A percentile compares a stretch with the other conserved stretches of the same genome.
Evolutionary conservation across 2,329 filamentous ascomycete genomes (phyloP).

Genomic region (Ceratocystiopsis minuta): DNA sequence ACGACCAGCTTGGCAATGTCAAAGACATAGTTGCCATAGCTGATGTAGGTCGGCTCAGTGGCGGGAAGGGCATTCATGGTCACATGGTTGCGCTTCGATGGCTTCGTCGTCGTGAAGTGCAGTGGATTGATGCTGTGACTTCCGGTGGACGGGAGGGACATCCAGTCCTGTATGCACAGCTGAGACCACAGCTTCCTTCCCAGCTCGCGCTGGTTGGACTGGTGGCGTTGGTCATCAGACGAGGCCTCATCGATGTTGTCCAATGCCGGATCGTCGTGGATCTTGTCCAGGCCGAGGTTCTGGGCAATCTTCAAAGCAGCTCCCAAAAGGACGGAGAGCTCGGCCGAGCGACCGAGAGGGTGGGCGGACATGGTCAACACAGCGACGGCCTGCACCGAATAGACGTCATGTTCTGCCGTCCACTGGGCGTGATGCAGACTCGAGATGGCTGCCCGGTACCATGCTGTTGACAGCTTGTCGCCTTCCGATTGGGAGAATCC

Average conservation of each 20-base stretch:
- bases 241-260: background rate
- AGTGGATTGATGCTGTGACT: background rate
- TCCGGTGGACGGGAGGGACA: background rate
- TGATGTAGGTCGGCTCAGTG: conserved; percentile 1
- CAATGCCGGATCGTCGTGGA: background rate
- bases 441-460: background rate
- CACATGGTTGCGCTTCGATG: conserved; percentile 1
- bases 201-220: background rate
- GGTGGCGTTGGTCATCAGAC: background rate
- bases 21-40: conserved; percentile 1
- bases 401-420: background rate
- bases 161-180: conserved; percentile 1
- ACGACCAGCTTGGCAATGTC: conserved; percentile 1
- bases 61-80: background rate
- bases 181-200: conserved; percentile 1
- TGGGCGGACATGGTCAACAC: conserved; percentile 1
- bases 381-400: background rate
- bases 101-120: conserved; percentile 1
- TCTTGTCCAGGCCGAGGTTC: background rate
- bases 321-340: background rate
- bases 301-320: background rate
- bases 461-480: background rate
- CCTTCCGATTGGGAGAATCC: background rate
- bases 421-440: background rate
- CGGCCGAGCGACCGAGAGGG: background rate